A percentile compares a stretch with the other conserved stretches of the same genome.
These are phyloP conservation scores for Neonectria coccinea DNA, from an alignment of 2,329 filamentous ascomycete species.

Conservation along the genomic window DNA sequence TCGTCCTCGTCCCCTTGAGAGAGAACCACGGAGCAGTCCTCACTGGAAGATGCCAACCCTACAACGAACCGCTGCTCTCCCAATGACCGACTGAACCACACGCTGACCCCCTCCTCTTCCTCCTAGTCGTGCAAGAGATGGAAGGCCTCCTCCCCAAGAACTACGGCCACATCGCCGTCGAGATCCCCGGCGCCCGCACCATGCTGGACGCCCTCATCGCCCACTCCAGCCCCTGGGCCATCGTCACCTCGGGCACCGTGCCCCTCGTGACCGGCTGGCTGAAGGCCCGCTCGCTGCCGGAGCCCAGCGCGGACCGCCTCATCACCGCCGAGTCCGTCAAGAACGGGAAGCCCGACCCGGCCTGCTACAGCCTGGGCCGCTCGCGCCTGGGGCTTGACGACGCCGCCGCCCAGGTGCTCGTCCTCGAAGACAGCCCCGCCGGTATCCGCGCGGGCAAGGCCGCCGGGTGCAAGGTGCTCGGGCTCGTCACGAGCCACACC, in stretches of 20 bases:
- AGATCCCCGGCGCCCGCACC: constrained; percentile 84
- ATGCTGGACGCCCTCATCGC: constrained; percentile 76
- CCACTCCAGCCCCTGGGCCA: constrained; percentile 80
- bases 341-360: constrained; percentile 81
- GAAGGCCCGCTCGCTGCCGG: constrained; percentile 71
- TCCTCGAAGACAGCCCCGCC: constrained; percentile 90
- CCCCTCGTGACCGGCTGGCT: constrained; percentile 81
- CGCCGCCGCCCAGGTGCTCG: constrained; percentile 68
- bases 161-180: constrained; percentile 81
- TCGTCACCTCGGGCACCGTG: constrained; percentile 80
- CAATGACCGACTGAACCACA: not conserved
- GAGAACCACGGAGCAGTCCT: not conserved
- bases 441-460: constrained; percentile 86
- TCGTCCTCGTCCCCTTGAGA: constrained; percentile 38
- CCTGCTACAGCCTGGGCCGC: constrained; percentile 77
- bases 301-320: constrained; percentile 67
- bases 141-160: constrained; percentile 82
- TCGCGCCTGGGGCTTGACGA: constrained; percentile 67
- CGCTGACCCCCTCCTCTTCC: constrained; percentile 23
- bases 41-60: constrained; percentile 14
- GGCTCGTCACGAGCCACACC: constrained; percentile 86
- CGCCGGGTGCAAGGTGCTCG: constrained; percentile 86
- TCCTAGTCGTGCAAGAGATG: constrained; percentile 78
- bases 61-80: not conserved
- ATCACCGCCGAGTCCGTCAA: constrained; percentile 81